Evolutionary conservation across 192 early-diverging fungal genomes (phyloP).

Genomic region (Diversispora epigaea): DNA sequence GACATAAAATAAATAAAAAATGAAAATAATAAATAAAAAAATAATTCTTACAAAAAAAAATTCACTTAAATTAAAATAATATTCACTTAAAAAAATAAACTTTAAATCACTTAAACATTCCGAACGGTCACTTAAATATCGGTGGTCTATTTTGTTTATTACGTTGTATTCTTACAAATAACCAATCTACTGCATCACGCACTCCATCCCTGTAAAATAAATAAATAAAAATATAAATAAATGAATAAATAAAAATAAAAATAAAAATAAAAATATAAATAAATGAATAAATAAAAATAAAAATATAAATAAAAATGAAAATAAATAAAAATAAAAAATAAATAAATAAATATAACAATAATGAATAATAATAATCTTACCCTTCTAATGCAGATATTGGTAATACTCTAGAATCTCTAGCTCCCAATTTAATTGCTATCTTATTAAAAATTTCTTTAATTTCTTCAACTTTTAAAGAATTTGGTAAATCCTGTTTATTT

Average conservation of each 20-base stretch:
- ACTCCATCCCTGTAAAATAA: constrained; percentile 67
- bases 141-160: constrained; percentile 82
- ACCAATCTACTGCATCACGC: constrained; percentile 88
- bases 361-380: constrained; percentile 49
- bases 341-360: background rate
- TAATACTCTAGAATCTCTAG: constrained; percentile 84
- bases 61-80: too few species aligned
- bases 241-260: constrained; percentile 2
- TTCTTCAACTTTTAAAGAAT: constrained; percentile 68
- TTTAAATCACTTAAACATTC: too few species aligned
- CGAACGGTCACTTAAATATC: constrained; percentile 47
- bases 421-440: constrained; percentile 80
- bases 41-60: too few species aligned
- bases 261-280: constrained; percentile 3
- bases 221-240: constrained; percentile 13
- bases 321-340: background rate
- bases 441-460: constrained; percentile 91
- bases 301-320: constrained; percentile 18
- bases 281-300: constrained; percentile 1
- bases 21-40: too few species aligned
- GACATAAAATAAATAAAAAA: too few species aligned
- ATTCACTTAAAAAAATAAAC: too few species aligned
- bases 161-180: constrained; percentile 75
- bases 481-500: constrained; percentile 88
- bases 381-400: constrained; percentile 79